Evolutionary conservation across 202 grass and related monocot genomes (phyloP).

Genomic region (Bolboschoenoplectus hybrid): DNA sequence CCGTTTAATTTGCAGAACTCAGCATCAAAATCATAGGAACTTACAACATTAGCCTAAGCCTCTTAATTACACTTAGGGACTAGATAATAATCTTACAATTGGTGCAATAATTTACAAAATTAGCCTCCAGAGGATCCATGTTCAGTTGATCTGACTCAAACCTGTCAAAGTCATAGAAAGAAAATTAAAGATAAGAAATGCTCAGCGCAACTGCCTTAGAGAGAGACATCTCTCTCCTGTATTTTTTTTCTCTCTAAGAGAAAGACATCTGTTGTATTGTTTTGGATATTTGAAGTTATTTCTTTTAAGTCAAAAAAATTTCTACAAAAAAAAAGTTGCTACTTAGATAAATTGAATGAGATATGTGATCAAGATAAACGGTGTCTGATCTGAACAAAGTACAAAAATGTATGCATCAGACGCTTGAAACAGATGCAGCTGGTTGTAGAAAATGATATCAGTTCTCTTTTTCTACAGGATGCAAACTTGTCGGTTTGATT

Average conservation of each 20-base stretch:
- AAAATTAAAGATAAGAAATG: constrained; percentile 31
- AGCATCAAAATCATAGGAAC: constrained; percentile 14
- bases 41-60: constrained; percentile 5
- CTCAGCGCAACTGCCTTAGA: not conserved
- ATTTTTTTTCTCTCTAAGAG: not conserved
- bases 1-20: not conserved
- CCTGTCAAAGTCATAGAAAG: constrained; percentile 30
- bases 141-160: constrained; percentile 1
- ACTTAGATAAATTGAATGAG: not conserved
- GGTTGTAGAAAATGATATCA: constrained; percentile 28
- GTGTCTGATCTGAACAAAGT: constrained; percentile 11
- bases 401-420: constrained; percentile 24
- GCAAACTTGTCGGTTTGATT: constrained; percentile 12
- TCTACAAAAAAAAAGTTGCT: not conserved
- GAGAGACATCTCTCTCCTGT: constrained; percentile 15
- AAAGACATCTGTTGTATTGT: constrained; percentile 30
- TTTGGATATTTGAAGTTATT: constrained; percentile 27
- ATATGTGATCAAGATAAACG: constrained; percentile 19
- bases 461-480: not conserved
- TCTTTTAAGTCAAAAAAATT: constrained; percentile 1
- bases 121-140: not conserved
- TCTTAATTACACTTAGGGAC: constrained; percentile 22
- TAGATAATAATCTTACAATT: constrained; percentile 21
- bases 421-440: not conserved
- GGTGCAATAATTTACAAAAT: constrained; percentile 33